Evolutionary conservation across 2,329 filamentous ascomycete species (phyloP), one percentile per base, ranked within the genome.

Genomic region (Fusarium compactum): DNA sequence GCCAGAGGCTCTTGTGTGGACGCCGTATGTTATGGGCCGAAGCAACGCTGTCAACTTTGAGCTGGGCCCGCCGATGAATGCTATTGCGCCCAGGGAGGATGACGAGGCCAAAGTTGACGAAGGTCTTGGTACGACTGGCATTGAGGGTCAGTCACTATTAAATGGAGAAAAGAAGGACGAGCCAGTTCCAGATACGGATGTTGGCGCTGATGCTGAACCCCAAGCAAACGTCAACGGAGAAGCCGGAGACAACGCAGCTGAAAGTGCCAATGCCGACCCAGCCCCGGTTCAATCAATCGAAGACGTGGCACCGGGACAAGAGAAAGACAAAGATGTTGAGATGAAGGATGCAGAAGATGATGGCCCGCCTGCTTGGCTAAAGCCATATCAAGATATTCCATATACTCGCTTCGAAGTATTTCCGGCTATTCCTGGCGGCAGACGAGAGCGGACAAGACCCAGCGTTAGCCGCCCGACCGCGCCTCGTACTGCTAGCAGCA

Each of bases 21-120:
- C 95, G 16, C 96, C 96, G 1, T 99, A 97, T 78, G 90, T 98
- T 44, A 98, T 98, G 94, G 95, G 96, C 27, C 90, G 94, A 67
- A 91, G 89, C 78, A 95, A 92, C 72, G 89, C 92, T 38, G 91
- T 91, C 6, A 92, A 93, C 74, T 95, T 96, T 74, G 94, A 97
- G 76, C 88, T 94, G 52, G 92, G 91, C 8, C 93, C 93, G 8
- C 87, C 91, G 9, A 83, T 98, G 59, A 95, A 93, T 70, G 92
- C 95, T 2, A 93, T 98, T 57, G 95, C 95, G 15, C 94, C 92
- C 8, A 89, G 95, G 38, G 94, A 97, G 66, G 94, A 94, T 24
- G 89, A 91, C 9, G 87, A 88, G 62, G 79, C 78, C 14, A 81
- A 78, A 66, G 46, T 81, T 18, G 72, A 80, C n/a, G 80, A 82